These are phyloP conservation scores for Alternaria gansuensis DNA, from an alignment of 2,329 filamentous ascomycete genomes.

Conservation along the genomic window DNA sequence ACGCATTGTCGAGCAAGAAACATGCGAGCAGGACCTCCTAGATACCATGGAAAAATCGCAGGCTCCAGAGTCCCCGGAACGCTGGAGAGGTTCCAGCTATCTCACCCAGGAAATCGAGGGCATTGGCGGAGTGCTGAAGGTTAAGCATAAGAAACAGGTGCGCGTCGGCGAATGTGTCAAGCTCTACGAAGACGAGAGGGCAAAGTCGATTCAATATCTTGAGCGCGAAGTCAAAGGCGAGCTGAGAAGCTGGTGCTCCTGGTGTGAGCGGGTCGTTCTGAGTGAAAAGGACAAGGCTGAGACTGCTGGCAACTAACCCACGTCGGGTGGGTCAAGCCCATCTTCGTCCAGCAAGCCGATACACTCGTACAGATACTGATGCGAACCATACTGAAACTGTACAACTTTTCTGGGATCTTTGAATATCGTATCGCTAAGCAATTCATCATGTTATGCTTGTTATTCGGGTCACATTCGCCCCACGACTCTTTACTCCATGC, in stretches of 20 bases:
- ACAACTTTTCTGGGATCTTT: not conserved
- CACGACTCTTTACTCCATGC: too few relatives aligned
- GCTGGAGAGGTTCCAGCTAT: conserved; percentile 75
- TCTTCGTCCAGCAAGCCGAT: conserved; percentile 21
- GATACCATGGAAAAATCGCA: conserved; percentile 65
- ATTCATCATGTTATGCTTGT: too few relatives aligned
- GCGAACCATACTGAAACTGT: not conserved
- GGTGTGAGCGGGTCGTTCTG: conserved; percentile 82
- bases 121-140: conserved; percentile 86
- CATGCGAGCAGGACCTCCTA: conserved; percentile 74
- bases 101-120: conserved; percentile 88
- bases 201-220: conserved; percentile 65
- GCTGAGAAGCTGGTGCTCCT: conserved; percentile 86
- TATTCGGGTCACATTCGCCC: too few relatives aligned
- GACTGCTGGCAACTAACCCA: conserved; percentile 25
- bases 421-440: not conserved
- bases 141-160: conserved; percentile 83
- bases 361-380: conserved; percentile 14
- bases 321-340: conserved; percentile 32
- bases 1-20: conserved; percentile 80
- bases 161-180: conserved; percentile 84
- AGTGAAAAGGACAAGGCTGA: conserved; percentile 58
- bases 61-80: conserved; percentile 41
- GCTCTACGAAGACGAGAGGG: conserved; percentile 73
- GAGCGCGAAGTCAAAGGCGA: conserved; percentile 73